Evolutionary conservation across 2,329 filamentous ascomycete genomes (phyloP).

Genomic region (Malbranchea cinnamomea): DNA sequence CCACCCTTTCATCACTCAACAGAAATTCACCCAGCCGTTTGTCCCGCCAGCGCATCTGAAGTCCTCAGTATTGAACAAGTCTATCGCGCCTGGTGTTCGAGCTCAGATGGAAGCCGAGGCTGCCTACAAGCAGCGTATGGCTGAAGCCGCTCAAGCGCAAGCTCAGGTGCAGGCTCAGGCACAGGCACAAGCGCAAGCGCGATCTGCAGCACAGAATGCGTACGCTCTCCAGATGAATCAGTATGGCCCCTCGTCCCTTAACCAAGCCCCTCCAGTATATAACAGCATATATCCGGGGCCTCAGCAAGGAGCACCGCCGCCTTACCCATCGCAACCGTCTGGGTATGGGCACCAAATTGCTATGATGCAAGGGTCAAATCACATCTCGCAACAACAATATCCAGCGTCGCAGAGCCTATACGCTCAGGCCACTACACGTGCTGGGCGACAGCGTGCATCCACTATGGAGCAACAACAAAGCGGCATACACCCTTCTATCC

Average conservation of each 20-base stretch:
- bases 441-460: constrained; percentile 73
- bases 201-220: constrained; percentile 50
- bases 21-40: constrained; percentile 92
- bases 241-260: constrained; percentile 34
- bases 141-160: constrained; percentile 32
- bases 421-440: constrained; percentile 59
- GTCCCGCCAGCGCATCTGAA: constrained; percentile 96
- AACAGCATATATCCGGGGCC: constrained; percentile 55
- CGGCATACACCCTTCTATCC: constrained; percentile 81
- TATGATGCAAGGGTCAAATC: constrained; percentile 47
- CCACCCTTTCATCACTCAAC: constrained; percentile 96
- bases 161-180: constrained; percentile 47
- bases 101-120: constrained; percentile 93
- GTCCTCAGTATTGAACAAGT: constrained; percentile 67
- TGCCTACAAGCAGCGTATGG: constrained; percentile 76
- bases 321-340: constrained; percentile 59
- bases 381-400: constrained; percentile 55
- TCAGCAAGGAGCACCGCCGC: constrained; percentile 59
- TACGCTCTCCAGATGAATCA: constrained; percentile 51
- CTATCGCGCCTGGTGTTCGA: constrained; percentile 81
- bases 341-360: constrained; percentile 59
- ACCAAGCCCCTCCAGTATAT: constrained; percentile 42
- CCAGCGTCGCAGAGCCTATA: constrained; percentile 58
- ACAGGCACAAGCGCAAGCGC: constrained; percentile 41
- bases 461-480: constrained; percentile 94